These are phyloP conservation scores for Wakefieldia striispora DNA, from an alignment of 768 basidiomycete species.

Conservation along the genomic window DNA sequence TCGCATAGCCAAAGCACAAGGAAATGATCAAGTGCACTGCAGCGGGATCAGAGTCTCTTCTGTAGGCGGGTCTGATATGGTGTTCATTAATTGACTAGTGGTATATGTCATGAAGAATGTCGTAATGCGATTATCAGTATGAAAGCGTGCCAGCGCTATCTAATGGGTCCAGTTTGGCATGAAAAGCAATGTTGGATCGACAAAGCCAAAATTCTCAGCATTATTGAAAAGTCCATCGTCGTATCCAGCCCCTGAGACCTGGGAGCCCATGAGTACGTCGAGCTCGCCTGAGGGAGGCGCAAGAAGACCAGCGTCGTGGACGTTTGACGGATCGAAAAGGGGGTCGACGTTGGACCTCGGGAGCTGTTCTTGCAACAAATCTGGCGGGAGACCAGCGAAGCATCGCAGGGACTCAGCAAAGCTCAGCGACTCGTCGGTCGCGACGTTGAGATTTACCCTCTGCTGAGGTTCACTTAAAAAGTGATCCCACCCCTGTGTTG, in stretches of 20 bases:
- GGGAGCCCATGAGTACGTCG: constrained; percentile 30
- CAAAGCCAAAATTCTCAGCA: constrained; percentile 3
- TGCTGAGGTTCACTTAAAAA: constrained; percentile 1
- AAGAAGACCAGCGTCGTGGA: constrained; percentile 31
- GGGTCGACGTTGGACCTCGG: constrained; percentile 32
- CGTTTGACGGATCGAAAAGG: constrained; percentile 36
- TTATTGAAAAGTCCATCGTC: constrained; percentile 20
- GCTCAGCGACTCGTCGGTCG: constrained; percentile 9
- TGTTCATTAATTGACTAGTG: neutral
- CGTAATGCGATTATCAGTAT: neutral
- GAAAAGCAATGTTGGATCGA: neutral
- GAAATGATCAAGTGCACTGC: too few relatives aligned
- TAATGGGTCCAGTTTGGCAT: constrained; percentile 8
- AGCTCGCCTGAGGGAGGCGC: constrained; percentile 38
- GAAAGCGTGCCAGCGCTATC: constrained; percentile 8
- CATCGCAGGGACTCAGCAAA: constrained; percentile 2
- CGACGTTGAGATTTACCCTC: constrained; percentile 13
- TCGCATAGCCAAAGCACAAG: too few relatives aligned
- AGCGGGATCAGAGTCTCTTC: too few relatives aligned
- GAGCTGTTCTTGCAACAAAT: constrained; percentile 31
- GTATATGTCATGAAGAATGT: constrained; percentile 6
- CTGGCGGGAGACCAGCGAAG: constrained; percentile 4
- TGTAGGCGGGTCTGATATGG: too few relatives aligned
- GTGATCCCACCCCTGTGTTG: constrained; percentile 11
- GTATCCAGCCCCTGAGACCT: constrained; percentile 4